Evolutionary conservation across 805 yeast species (phyloP).

Genomic region (Brettanomyces naardenensis): DNA sequence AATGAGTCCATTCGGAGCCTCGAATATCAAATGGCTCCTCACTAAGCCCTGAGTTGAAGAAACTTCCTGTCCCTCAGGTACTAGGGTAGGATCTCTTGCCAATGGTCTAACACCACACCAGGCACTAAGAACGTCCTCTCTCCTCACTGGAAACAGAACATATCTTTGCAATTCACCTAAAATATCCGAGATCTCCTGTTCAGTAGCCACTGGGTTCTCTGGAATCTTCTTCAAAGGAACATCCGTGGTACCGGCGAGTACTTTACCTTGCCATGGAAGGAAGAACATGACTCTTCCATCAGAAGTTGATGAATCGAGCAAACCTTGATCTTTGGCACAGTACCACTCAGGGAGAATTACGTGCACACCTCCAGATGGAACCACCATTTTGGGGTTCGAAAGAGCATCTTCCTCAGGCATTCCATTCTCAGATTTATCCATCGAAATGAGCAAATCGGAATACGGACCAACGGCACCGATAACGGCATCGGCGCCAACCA

Average conservation of each 20-base stretch:
- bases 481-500: conserved; percentile 62
- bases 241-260: conserved; percentile 94
- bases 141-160: conserved; percentile 77
- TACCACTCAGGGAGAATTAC: conserved; percentile 86
- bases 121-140: conserved; percentile 88
- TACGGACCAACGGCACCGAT: conserved; percentile 95
- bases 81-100: conserved; percentile 68
- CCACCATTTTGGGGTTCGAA: conserved; percentile 66
- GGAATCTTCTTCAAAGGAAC: conserved; percentile 69
- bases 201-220: conserved; percentile 74
- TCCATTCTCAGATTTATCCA: conserved; percentile 71
- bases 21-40: conserved; percentile 76
- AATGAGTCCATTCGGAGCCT: conserved; percentile 61
- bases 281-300: conserved; percentile 97
- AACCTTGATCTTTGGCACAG: conserved; percentile 81
- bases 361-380: conserved; percentile 93
- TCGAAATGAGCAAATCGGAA: conserved; percentile 74
- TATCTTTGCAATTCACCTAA: conserved; percentile 83
- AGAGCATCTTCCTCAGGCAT: conserved; percentile 33
- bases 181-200: conserved; percentile 83
- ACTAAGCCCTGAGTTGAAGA: conserved; percentile 79
- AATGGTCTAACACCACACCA: conserved; percentile 97
- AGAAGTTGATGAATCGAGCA: conserved; percentile 83
- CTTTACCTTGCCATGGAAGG: conserved; percentile 97
- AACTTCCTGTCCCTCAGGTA: conserved; percentile 16